These are phyloP conservation scores for Melanopsichium pennsylvanicum DNA, from an alignment of 1,284 basidiomycete genomes.

Conservation along the genomic window DNA sequence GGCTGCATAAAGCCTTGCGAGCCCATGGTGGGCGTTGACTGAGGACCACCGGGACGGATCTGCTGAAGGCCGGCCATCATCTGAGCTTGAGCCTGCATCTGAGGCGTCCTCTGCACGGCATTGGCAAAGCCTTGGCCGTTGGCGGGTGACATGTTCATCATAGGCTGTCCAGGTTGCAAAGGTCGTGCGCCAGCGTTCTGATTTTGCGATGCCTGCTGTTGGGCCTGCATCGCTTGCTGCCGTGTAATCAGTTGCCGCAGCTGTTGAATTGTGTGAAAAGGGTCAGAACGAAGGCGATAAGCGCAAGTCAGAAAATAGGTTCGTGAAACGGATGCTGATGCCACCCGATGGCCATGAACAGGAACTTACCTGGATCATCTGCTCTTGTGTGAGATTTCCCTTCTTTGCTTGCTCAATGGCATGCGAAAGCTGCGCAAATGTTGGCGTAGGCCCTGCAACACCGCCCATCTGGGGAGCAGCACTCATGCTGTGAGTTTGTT, in stretches of 20 bases:
- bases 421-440: conserved; percentile 42
- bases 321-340: too few relatives aligned
- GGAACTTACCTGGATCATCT: conserved; percentile 42
- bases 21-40: conserved; percentile 33
- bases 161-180: conserved; percentile 44
- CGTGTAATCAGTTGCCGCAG: conserved; percentile 45
- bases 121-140: conserved; percentile 46
- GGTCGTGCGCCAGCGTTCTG: conserved; percentile 37
- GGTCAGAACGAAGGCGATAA: background rate
- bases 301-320: background rate
- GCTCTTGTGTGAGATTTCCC: conserved; percentile 45
- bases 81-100: conserved; percentile 50
- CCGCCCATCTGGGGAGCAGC: conserved; percentile 15
- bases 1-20: conserved; percentile 33
- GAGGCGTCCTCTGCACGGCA: conserved; percentile 43
- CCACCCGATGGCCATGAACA: too few relatives aligned
- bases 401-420: conserved; percentile 50
- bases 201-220: conserved; percentile 45
- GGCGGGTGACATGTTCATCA: conserved; percentile 17
- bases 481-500: conserved; percentile 17
- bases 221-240: conserved; percentile 49
- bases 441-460: conserved; percentile 24
- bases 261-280: conserved; percentile 2
- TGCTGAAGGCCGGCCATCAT: conserved; percentile 51
- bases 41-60: conserved; percentile 25